Evolutionary conservation across 2,329 filamentous ascomycete species (phyloP), one percentile per base, ranked within the genome.

Genomic region (Samsoniella hepiali): DNA sequence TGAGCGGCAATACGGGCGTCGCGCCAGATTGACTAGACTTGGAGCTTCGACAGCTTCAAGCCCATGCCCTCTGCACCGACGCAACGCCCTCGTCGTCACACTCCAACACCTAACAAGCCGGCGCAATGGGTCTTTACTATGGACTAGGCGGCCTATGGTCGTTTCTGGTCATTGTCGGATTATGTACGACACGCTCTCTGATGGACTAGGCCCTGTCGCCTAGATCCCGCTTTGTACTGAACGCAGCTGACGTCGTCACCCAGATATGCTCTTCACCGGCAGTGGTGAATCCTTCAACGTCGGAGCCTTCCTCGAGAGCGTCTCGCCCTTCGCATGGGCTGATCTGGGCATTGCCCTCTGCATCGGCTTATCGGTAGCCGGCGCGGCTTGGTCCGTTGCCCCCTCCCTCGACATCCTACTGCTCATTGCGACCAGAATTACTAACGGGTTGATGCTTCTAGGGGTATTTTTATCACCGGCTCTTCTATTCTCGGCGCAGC

Each of bases 391-490:
- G 95, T 98, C 17, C 44, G 60, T 38, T 29, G 13, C 47, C 38
- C 36, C 53, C 53, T 50, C 53, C 60, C 22, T 31, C 34, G 36
- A 50, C 45, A 87, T 69, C 81, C 71, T 57, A 58, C 56, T 55
- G 53, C 17, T 11, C 17, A 10, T 32, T 40, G 38, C 27, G 29
- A 31, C 59, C 42, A 8, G 15, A 42, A 53, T 45, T 27, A 67
- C 68, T 73, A 65, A 73, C 64, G 38, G 13, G 11, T 17, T 11
- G 13, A 8, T 31, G 31, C 10, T 32, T 64, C 17, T 73, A 98
- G 95, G 95, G 95, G 96, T 72, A 99, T 99, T 77, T 95, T 99
- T 81, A 95, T 98, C 70, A 99, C 95, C 40, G 96, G 96, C 71
- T 96, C 93, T 64, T 97, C 95, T 64, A 99, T 99, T 76, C 86